These are phyloP conservation scores for Linanthus parryae DNA, from an alignment of 148 eudicot species.

Conservation along the genomic window DNA sequence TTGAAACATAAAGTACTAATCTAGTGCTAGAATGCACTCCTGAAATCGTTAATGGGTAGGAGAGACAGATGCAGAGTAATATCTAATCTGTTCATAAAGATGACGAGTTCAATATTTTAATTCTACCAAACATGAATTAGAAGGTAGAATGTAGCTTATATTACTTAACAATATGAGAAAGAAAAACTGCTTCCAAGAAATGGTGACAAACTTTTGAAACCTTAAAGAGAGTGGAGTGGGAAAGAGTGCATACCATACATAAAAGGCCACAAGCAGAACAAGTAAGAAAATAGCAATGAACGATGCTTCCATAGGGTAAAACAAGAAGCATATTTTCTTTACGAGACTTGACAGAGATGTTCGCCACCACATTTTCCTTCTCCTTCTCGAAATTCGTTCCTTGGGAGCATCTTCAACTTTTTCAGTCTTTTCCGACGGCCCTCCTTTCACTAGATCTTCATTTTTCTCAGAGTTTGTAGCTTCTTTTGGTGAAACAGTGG, in stretches of 20 bases:
- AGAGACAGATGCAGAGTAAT: no score
- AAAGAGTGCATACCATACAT: slow-evolving; percentile 71
- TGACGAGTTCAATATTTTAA: no score
- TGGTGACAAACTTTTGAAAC: background rate
- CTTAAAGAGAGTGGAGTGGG: background rate
- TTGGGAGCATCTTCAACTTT: slow-evolving; percentile 54
- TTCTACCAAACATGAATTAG: no score
- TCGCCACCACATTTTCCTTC: slow-evolving; percentile 55
- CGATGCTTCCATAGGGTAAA: slow-evolving; percentile 84
- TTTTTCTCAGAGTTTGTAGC: slow-evolving; percentile 44
- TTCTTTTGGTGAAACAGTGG: slow-evolving; percentile 31
- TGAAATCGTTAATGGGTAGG: no score
- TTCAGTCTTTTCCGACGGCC: slow-evolving; percentile 32
- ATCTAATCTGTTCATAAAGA: no score
- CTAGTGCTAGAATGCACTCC: no score
- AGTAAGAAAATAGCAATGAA: slow-evolving; percentile 61
- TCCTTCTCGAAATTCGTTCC: slow-evolving; percentile 66
- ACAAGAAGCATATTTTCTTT: slow-evolving; percentile 63
- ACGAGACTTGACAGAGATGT: slow-evolving; percentile 42
- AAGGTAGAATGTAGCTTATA: background rate
- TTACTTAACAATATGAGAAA: background rate
- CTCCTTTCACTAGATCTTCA: slow-evolving; percentile 31
- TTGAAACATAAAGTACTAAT: no score
- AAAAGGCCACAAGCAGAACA: slow-evolving; percentile 82
- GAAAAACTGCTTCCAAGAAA: background rate